These are phyloP conservation scores for Phytophthora pini DNA, from an alignment of 352 stramenopile species.

Conservation along the genomic window DNA sequence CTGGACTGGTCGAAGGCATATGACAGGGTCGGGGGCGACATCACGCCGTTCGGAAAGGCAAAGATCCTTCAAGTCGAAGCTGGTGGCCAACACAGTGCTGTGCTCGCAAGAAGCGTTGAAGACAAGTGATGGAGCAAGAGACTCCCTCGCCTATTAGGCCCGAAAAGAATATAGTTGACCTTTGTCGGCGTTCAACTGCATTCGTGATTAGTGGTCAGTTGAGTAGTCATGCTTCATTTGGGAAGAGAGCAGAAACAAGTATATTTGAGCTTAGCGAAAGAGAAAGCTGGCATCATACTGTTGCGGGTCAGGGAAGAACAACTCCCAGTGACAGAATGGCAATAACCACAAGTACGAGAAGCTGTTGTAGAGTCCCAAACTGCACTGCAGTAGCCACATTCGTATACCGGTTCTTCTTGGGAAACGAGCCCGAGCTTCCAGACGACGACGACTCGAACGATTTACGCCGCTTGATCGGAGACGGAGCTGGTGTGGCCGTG, in stretches of 20 bases:
- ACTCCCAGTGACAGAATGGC: conserved; percentile 23
- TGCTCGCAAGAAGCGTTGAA: conserved; percentile 56
- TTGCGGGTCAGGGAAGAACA: conserved; percentile 10
- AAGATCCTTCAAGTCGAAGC: conserved; percentile 81
- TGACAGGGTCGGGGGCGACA: conserved; percentile 16
- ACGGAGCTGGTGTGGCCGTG: conserved; percentile 33
- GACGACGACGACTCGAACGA: conserved; percentile 29
- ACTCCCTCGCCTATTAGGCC: neutral
- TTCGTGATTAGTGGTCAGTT: no score
- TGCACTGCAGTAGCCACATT: conserved; percentile 18
- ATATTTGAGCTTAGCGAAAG: conserved; percentile 12
- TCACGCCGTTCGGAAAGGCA: conserved; percentile 52
- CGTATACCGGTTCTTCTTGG: conserved; percentile 22
- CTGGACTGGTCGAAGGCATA: conserved; percentile 74
- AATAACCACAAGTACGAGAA: conserved; percentile 18
- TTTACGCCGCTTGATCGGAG: conserved; percentile 57
- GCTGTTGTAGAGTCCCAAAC: conserved; percentile 29
- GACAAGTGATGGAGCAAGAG: conserved; percentile 19
- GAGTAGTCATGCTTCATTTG: no score
- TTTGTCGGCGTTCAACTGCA: neutral
- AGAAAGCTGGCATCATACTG: neutral
- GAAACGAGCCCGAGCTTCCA: conserved; percentile 21
- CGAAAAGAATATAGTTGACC: conserved; percentile 24
- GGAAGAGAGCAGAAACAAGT: neutral
- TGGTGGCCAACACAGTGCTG: conserved; percentile 88